Conservation (phyloP, 2,329 filamentous ascomycete genomes). For the Aquanectria penicillioides region DNA sequence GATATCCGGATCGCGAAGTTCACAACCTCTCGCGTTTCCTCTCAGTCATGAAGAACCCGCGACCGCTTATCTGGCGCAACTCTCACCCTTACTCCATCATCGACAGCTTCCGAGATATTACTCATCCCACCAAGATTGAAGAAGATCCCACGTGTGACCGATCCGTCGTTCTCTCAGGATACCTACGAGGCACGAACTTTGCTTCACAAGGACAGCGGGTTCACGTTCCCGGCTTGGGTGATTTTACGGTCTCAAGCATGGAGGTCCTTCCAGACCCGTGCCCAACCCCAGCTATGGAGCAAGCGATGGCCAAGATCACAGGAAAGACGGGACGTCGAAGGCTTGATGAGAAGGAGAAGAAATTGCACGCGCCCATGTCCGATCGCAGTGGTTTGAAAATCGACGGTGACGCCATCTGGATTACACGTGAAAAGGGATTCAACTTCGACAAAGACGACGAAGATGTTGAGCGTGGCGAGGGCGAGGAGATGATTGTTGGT, state of each 20-base stretch:
- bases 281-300: slow-evolving; percentile 90
- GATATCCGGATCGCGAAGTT: slow-evolving; percentile 95
- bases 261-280: slow-evolving; percentile 94
- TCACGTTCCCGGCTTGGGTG: slow-evolving; percentile 91
- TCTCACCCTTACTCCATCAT: slow-evolving; percentile 93
- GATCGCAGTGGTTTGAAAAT: slow-evolving; percentile 96
- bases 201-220: slow-evolving; percentile 85
- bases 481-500: slow-evolving; percentile 92
- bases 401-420: slow-evolving; percentile 97
- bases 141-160: slow-evolving; percentile 90
- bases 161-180: slow-evolving; percentile 90
- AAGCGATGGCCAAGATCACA: slow-evolving; percentile 82
- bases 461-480: slow-evolving; percentile 83
- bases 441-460: slow-evolving; percentile 78
- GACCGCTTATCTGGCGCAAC: slow-evolving; percentile 96
- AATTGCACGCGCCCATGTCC: slow-evolving; percentile 96
- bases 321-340: slow-evolving; percentile 84
- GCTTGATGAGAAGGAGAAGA: slow-evolving; percentile 95
- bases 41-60: slow-evolving; percentile 98
- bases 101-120: slow-evolving; percentile 95
- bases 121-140: slow-evolving; percentile 91
- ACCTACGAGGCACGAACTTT: slow-evolving; percentile 94
- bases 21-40: slow-evolving; percentile 96
- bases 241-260: slow-evolving; percentile 84
- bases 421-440: slow-evolving; percentile 74